Evolutionary conservation across 2,329 filamentous ascomycete species (phyloP).

Genomic region (Sclerotiophoma versabilis): DNA sequence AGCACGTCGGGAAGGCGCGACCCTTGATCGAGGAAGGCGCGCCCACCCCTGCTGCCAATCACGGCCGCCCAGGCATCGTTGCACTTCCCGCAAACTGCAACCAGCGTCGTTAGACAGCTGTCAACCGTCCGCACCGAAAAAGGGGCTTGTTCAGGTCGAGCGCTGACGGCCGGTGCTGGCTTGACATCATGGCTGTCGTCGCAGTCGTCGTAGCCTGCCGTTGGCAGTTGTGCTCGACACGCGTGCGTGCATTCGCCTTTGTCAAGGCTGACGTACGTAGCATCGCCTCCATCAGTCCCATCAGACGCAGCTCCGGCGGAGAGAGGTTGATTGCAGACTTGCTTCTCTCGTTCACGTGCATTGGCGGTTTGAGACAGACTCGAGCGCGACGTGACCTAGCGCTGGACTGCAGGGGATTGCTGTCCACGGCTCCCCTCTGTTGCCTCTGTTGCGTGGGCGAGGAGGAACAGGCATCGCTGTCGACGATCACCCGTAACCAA

Average conservation of each 20-base stretch:
- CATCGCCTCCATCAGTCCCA: not conserved
- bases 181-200: constrained; percentile 22
- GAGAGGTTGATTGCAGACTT: not conserved
- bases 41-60: constrained; percentile 44
- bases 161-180: not conserved
- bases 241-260: constrained; percentile 8
- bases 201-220: not conserved
- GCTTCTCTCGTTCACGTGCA: constrained; percentile 8
- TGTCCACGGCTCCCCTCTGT: constrained; percentile 16
- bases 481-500: constrained; percentile 30
- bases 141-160: constrained; percentile 21
- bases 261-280: constrained; percentile 17
- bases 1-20: constrained; percentile 29
- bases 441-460: constrained; percentile 15
- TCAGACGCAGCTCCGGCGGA: not conserved
- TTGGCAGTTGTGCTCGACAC: constrained; percentile 7
- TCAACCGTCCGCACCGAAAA: constrained; percentile 34
- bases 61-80: constrained; percentile 26
- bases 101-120: constrained; percentile 32
- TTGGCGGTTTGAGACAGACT: constrained; percentile 32
- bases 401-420: constrained; percentile 12
- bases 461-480: constrained; percentile 21
- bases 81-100: constrained; percentile 38
- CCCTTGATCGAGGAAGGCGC: constrained; percentile 28
- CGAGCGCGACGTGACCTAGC: constrained; percentile 25